Base-by-base conservation (phyloP, 108 stramenopile genomes). In the Parietichytrium sp. region DNA sequence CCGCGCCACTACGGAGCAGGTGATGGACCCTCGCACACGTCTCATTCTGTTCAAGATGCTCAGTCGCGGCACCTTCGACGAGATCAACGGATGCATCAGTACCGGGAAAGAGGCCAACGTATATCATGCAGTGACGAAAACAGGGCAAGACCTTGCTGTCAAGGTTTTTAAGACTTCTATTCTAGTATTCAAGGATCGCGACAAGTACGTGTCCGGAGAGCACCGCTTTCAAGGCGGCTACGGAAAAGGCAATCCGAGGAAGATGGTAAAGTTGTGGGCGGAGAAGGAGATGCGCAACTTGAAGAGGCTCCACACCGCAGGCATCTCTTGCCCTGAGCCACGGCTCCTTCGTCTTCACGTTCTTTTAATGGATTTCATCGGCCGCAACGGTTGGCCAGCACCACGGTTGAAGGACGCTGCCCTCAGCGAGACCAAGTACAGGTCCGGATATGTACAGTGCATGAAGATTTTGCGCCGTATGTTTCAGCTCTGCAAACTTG, bases 101-200 rank as follows among this genome's bases (percentile, higher is more conserved):
- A 98, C 98, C 2, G 98, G 98, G 18, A 98, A 98, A 85, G 98
- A 98, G 85, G 98, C 98, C 55, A 98, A 98, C 90, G 98, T 98
- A 1, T 98, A 98, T 83, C 97, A 97, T 51, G 97, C 97, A 80
- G 89, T 88, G 84, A 93, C 93, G 12, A 93, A 92, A 3, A 61
- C 78, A 30, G 48, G 12, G 36, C 61, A 38, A 29, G 97, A 96
- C 82, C 95, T 90, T 84, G 98, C 98, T 7, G 93, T 99, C 80
- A 99, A 99, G 87, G 93, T 99, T 48, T 99, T 94, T 93, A 98
- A 98, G 86, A 99, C 98, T 4, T 93, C 93, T 53, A 99, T 99
- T 79, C 86, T 99, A 29, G 97, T 98, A 3, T 99, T 99, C 87
- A 97, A 96, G 80, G 98, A 99, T 88, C 89, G 98, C 4, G 96